phyloP scores from a whole-genome alignment of 106 monocot genomes.

The Platanthera guangdongensis region DNA sequence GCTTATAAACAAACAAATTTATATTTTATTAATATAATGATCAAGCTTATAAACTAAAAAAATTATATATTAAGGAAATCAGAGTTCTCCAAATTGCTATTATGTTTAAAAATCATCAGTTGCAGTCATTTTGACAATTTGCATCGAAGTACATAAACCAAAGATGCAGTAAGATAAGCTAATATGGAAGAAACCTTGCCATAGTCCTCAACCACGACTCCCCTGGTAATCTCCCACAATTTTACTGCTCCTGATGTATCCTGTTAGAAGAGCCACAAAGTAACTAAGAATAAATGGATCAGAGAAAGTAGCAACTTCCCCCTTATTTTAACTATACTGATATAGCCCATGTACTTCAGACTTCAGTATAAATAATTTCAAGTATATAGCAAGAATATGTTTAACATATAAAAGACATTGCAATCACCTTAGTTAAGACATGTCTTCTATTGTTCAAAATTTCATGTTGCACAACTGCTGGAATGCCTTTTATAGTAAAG shows the following conservation, averaged over 20 bases:
- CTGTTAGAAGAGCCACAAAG: conserved; percentile 22
- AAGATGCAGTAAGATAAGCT: conserved; percentile 3
- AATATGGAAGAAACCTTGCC: conserved; percentile 57
- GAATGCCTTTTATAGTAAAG: conserved; percentile 66
- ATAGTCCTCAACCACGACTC: conserved; percentile 75
- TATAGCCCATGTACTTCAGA: conserved; percentile 1
- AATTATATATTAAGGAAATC: background rate
- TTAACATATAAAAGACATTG: conserved; percentile 1
- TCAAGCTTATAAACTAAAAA: background rate
- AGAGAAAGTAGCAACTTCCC: background rate
- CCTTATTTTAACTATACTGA: background rate
- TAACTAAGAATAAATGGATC: background rate
- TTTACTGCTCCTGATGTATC: conserved; percentile 83
- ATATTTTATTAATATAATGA: background rate
- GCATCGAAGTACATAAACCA: background rate
- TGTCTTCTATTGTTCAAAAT: conserved; percentile 94
- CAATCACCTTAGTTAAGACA: conserved; percentile 89
- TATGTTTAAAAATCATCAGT: background rate
- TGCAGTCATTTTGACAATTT: background rate
- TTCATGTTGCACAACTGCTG: conserved; percentile 87
- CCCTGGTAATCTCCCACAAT: conserved; percentile 91
- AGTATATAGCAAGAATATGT: background rate
- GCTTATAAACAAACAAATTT: no score
- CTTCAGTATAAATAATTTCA: background rate
- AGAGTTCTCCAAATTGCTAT: background rate